Conservation (phyloP, 2,329 filamentous ascomycete species). For the Apiospora malaysiana region DNA sequence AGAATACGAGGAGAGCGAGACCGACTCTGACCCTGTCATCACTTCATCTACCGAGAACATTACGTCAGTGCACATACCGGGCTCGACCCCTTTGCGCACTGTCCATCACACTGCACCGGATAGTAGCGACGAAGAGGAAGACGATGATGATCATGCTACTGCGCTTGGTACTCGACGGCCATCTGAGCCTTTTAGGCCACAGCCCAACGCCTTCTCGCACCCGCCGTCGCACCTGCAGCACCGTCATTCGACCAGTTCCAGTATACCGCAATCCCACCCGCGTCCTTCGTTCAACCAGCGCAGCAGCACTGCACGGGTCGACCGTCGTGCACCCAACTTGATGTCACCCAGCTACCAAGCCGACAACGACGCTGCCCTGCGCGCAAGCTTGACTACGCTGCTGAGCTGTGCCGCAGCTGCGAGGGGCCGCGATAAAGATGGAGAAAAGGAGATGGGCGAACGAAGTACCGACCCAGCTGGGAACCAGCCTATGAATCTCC, state of each 20-base stretch:
- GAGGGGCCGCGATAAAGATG: slow-evolving; percentile 75
- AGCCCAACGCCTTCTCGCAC: slow-evolving; percentile 92
- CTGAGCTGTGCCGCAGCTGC: slow-evolving; percentile 95
- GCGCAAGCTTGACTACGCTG: slow-evolving; percentile 91
- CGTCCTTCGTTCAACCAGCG: slow-evolving; percentile 56
- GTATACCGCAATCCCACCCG: slow-evolving; percentile 54
- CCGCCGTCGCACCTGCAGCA: slow-evolving; percentile 64
- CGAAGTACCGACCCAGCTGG: slow-evolving; percentile 48
- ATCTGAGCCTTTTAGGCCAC: slow-evolving; percentile 75
- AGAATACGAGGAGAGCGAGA: slow-evolving; percentile 93
- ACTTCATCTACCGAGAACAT: slow-evolving; percentile 65
- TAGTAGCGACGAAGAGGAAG: slow-evolving; percentile 55
- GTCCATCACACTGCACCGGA: slow-evolving; percentile 47
- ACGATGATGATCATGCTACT: slow-evolving; percentile 81
- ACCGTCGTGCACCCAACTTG: slow-evolving; percentile 62
- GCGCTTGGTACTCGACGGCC: slow-evolving; percentile 67
- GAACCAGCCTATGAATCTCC: slow-evolving; percentile 62
- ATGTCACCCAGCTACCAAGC: slow-evolving; percentile 78
- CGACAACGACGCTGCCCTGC: slow-evolving; percentile 90
- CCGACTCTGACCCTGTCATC: slow-evolving; percentile 76
- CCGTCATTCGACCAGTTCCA: slow-evolving; percentile 56
- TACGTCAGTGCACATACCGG: slow-evolving; percentile 36
- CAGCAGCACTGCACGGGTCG: slow-evolving; percentile 53
- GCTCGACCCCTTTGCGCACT: slow-evolving; percentile 43
- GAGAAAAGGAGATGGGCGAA: slow-evolving; percentile 46